These are phyloP conservation scores for Primulina tabacum DNA, from an alignment of 257 asterid species.

Conservation along the genomic window DNA sequence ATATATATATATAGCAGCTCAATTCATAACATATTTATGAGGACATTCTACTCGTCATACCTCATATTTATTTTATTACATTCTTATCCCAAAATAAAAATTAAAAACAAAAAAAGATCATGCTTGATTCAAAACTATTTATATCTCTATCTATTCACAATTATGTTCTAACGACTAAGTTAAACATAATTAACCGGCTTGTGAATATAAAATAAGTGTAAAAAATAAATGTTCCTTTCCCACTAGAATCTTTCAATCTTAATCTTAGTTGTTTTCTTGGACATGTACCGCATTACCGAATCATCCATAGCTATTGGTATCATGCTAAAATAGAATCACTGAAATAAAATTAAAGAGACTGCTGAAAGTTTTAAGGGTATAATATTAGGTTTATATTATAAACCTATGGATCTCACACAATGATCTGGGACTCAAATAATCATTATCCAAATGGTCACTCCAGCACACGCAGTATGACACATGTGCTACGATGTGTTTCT, in stretches of 20 bases:
- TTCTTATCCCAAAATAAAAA: not conserved
- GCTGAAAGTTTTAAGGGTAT: not conserved
- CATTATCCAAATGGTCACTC: not conserved
- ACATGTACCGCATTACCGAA: not conserved
- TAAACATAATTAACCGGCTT: not conserved
- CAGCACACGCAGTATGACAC: too few species aligned
- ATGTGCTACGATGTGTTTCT: not conserved
- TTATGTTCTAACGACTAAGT: not conserved
- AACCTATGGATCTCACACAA: not conserved
- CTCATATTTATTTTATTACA: not conserved
- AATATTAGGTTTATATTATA: not conserved
- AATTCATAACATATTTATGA: too few species aligned
- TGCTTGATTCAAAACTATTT: not conserved
- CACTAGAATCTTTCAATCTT: too few species aligned
- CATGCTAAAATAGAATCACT: slow-evolving; percentile 1
- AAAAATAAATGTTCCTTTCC: not conserved
- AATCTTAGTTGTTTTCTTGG: not conserved
- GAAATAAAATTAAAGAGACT: not conserved
- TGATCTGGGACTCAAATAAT: too few species aligned
- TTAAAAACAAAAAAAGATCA: not conserved
- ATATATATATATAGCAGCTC: not conserved
- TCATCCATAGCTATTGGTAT: not conserved
- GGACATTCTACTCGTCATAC: not conserved
- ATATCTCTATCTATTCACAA: not conserved
- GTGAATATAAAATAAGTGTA: not conserved